Base-by-base conservation (phyloP, 352 stramenopile species). In the Phytophthora pini region DNA sequence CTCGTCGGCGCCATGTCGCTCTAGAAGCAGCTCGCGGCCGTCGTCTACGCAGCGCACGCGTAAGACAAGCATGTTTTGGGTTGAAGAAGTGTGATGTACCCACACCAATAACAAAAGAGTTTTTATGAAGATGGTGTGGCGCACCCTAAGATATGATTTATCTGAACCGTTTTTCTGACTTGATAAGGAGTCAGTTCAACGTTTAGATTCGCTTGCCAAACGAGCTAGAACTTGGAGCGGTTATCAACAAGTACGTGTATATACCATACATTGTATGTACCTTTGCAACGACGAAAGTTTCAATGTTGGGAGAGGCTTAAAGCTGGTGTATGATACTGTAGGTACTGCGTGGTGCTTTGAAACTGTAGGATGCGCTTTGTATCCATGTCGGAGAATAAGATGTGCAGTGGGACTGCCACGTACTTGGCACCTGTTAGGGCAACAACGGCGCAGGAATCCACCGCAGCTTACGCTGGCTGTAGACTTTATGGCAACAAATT, bases 11-110 rank as follows among this genome's bases (percentile, higher is more conserved):
- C 67, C 73, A 65, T 84, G 45, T 11, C 67, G 69, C 50, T 83
- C 77, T 40, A 92, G 44, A 50, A 79, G 53, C 54, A 89, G 61
- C 79, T 92, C 83, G 12, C 61, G 68, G 17, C 77, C 80, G 50
- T 85, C 82, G 52, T 77, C 69, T 52, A 87, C 77, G 49, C 75
- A 86, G 13, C 75, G 80, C 36, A 92, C 76, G 0, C 79, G 77
- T 32, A 92, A 40, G 51, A 76, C 38, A 34, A 67, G 38, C 70
- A 78, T 75, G 8, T 10, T 10, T 10, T 49, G 20, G 31, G 13
- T 39, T 32, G 36, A 20, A 17, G 6, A 49, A 46, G 36, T 40
- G n/a, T 65, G 29, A 15, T 60, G 55, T 59, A 17, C 11, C 8
- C 8, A 36, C 31, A 36, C 31, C 7, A 32, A 10, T 32, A 32